These are phyloP conservation scores for Linaria vulgaris DNA, from an alignment of 257 asterid genomes.

Conservation along the genomic window DNA sequence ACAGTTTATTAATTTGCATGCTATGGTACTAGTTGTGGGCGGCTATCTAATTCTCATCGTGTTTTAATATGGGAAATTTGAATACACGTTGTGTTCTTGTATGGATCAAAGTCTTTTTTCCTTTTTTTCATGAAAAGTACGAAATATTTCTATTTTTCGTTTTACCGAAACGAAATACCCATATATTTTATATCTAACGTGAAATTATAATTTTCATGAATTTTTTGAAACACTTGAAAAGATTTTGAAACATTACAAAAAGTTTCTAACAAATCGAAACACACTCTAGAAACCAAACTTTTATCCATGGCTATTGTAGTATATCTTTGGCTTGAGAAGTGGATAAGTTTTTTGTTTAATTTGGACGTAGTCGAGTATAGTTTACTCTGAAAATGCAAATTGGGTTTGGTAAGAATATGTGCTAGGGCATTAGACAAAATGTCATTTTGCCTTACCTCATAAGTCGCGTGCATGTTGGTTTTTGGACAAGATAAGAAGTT, in stretches of 20 bases:
- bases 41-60: background rate
- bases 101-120: too few relatives aligned
- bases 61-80: background rate
- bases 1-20: background rate
- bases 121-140: too few relatives aligned
- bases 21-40: background rate
- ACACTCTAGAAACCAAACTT: too few relatives aligned
- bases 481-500: too few relatives aligned
- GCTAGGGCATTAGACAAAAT: background rate
- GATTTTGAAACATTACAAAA: too few relatives aligned
- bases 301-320: background rate
- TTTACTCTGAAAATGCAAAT: conserved; percentile 27
- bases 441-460: conserved; percentile 29
- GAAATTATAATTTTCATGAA: too few relatives aligned
- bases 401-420: conserved; percentile 15
- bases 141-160: too few relatives aligned
- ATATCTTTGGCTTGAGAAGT: conserved; percentile 25
- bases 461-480: conserved; percentile 24
- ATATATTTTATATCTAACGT: too few relatives aligned
- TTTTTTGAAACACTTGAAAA: too few relatives aligned
- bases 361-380: conserved; percentile 35
- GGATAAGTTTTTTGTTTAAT: conserved; percentile 31
- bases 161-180: too few relatives aligned
- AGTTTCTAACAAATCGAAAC: too few relatives aligned
- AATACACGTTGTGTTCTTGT: background rate